Evolutionary conservation across 2,329 filamentous ascomycete genomes (phyloP).

Genomic region (Fusarium abutilonis): DNA sequence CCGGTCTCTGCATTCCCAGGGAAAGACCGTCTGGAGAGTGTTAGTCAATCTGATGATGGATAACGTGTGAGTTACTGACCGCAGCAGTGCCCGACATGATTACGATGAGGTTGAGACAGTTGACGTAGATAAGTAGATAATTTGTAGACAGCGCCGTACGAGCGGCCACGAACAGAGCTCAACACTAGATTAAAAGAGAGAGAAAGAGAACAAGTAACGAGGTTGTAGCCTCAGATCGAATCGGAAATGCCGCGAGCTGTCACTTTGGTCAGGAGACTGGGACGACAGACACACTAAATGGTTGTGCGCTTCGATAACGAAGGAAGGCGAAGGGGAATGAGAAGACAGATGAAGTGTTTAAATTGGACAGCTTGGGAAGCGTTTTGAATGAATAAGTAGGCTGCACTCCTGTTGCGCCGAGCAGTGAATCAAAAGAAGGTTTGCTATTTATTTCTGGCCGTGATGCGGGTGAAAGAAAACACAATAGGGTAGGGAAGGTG

Average conservation of each 20-base stretch:
- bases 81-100: constrained; percentile 36
- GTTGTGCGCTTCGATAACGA: constrained; percentile 5
- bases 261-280: constrained; percentile 4
- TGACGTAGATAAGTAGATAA: constrained; percentile 2
- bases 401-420: constrained; percentile 33
- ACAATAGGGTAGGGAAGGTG: constrained; percentile 23
- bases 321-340: neutral
- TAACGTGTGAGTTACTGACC: constrained; percentile 26
- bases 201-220: neutral
- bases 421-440: constrained; percentile 30
- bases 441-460: constrained; percentile 21
- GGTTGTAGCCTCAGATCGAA: neutral
- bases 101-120: constrained; percentile 11
- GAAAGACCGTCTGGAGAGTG: constrained; percentile 47
- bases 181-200: neutral
- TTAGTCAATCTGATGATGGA: constrained; percentile 13
- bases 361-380: neutral
- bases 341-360: neutral
- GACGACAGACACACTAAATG: neutral
- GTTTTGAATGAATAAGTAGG: constrained; percentile 22
- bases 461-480: constrained; percentile 34
- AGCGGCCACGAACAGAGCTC: neutral
- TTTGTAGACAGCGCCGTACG: constrained; percentile 10
- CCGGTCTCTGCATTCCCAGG: constrained; percentile 64
- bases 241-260: constrained; percentile 5